phyloP scores from a whole-genome alignment of 352 stramenopile species.

The Pythium rhizo-oryzae region DNA sequence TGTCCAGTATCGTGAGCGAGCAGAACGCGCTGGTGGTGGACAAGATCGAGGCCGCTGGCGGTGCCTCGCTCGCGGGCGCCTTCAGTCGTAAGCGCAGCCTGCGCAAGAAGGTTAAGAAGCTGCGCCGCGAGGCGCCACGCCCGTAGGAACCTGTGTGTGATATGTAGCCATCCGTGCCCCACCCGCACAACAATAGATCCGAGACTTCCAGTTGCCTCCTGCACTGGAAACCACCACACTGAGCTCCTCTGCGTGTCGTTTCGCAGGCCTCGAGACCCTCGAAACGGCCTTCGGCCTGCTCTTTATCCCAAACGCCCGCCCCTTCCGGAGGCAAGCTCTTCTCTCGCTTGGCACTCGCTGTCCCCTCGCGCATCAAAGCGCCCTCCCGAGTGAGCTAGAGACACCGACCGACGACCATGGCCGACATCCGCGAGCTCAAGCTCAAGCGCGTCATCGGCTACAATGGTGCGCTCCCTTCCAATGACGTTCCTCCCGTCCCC shows the following conservation, averaged over 20 bases:
- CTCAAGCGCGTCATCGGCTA: constrained; percentile 81
- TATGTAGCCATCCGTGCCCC: background rate
- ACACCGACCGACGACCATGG: constrained; percentile 36
- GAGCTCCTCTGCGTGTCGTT: background rate
- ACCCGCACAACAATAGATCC: constrained; percentile 15
- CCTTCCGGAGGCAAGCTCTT: background rate
- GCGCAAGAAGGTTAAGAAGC: constrained; percentile 81
- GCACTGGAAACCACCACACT: background rate
- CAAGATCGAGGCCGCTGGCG: constrained; percentile 65
- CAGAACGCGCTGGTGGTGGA: constrained; percentile 65
- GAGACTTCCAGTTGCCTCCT: no score
- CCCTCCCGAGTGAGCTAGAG: background rate
- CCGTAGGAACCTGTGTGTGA: no score
- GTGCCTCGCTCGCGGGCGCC: constrained; percentile 50
- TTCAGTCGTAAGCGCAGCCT: constrained; percentile 86
- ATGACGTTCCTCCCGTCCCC: constrained; percentile 1
- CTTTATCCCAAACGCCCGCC: background rate
- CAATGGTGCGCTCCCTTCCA: constrained; percentile 50
- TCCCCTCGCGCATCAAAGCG: background rate
- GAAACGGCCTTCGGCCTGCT: background rate
- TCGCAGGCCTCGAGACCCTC: background rate
- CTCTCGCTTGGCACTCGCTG: no score
- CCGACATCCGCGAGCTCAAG: constrained; percentile 72
- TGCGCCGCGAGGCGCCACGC: constrained; percentile 9
- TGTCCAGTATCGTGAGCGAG: constrained; percentile 68